phyloP scores from a whole-genome alignment of 2,329 filamentous ascomycete genomes.

The Ilyonectria sp. region DNA sequence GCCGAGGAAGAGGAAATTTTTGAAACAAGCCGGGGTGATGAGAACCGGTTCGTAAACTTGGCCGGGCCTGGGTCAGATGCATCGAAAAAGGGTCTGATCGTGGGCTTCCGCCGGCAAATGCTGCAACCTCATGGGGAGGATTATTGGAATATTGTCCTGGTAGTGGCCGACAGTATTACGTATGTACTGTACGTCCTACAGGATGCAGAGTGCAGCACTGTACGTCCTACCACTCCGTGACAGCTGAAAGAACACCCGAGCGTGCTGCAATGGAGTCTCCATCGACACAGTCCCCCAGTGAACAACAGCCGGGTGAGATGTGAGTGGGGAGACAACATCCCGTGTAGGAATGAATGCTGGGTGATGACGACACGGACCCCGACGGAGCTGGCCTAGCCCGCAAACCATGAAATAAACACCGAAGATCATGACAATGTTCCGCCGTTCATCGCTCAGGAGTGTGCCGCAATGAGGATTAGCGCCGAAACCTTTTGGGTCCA shows the following conservation, averaged over 20 bases:
- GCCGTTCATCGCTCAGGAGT: neutral
- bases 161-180: neutral
- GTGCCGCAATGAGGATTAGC: neutral
- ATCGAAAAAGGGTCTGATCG: neutral
- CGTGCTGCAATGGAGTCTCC: neutral
- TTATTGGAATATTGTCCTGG: neutral
- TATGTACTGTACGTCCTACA: neutral
- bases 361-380: slow-evolving; percentile 8
- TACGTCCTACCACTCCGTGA: neutral
- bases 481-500: neutral
- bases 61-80: neutral
- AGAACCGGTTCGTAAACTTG: neutral
- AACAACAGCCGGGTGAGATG: neutral
- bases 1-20: neutral
- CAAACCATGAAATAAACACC: neutral
- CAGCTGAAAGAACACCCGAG: neutral
- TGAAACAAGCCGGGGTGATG: neutral
- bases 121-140: neutral
- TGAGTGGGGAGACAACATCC: neutral
- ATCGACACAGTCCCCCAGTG: neutral
- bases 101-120: neutral
- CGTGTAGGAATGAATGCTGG: neutral
- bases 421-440: neutral
- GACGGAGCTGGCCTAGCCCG: slow-evolving; percentile 8
- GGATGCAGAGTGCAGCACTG: neutral